Base-by-base conservation (phyloP, 768 basidiomycete genomes). In the Mycena filopes region DNA sequence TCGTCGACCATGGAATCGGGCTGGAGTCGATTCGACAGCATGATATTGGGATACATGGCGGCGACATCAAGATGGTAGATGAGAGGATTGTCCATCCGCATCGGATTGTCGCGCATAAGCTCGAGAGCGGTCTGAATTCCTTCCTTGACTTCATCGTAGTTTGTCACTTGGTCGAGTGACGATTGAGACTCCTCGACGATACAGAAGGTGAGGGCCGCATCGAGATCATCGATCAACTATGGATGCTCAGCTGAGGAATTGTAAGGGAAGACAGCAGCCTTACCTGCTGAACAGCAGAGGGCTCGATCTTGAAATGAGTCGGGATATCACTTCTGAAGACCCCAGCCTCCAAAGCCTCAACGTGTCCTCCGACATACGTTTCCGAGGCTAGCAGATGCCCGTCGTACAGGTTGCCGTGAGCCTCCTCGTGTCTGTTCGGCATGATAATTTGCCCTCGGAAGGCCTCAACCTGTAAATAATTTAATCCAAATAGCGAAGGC, bases 1-100 rank as follows among this genome's bases (percentile, higher is more conserved):
- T 99, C 98, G 72, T 96, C 95, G 12, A 98, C 92, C 81, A 99
- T 93, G 2, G 98, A 98, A 78, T 99, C 98, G 2, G 98, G 98
- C 71, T 99, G 98, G 2, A 99, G 85, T 36, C 98, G 94, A 75
- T 99, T 99, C 20, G 96, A 98, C 83, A 99, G 90, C 98, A 99
- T 99, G 87, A 99, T 99, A 78, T 99, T 99, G 60, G 98, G 98
- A 76, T 99, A 99, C 98, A 99, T 99, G 67, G 98, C 98, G 3
- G 98, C 98, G 67, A 99, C 98, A 73, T 99, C 98, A 72, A 99
- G 79, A 77, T 99, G 98, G 79, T 99, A 99, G 74, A 99, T 99
- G 67, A 99, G 88, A 0, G 98, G 98, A 15, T 89, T 93, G 80
- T 99, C 96, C 45, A 83, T 82, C 16, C 97, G 93, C 57, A 89